A percentile compares a stretch with the other conserved stretches of the same genome.
These are phyloP conservation scores for Cladochytrium tenue DNA, from an alignment of 371 early-diverging fungal genomes.

Conservation along the genomic window DNA sequence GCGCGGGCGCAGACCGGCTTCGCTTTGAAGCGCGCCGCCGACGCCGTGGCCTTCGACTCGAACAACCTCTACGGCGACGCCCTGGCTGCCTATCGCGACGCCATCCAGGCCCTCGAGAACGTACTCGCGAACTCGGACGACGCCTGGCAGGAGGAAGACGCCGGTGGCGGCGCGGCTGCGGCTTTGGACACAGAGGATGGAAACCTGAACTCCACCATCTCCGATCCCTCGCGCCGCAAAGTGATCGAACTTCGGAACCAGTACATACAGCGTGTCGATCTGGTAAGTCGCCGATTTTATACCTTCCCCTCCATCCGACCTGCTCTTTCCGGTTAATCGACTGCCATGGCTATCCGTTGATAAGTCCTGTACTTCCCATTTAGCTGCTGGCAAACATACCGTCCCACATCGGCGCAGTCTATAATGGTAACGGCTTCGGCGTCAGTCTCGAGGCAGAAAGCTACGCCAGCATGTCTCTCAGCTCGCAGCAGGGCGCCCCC, in stretches of 20 bases:
- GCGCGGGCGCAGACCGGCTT: not conserved
- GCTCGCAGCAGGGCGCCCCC: not conserved
- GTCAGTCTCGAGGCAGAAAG: not conserved
- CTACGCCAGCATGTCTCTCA: not conserved
- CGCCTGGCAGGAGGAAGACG: constrained; percentile 4
- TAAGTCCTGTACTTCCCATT: too few relatives aligned
- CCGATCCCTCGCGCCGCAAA: constrained; percentile 2
- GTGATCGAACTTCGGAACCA: constrained; percentile 24
- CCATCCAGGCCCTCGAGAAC: constrained; percentile 25
- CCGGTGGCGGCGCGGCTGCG: not conserved
- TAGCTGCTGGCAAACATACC: constrained; percentile 18
- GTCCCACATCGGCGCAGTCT: constrained; percentile 9
- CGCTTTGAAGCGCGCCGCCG: constrained; percentile 19
- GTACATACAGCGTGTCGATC: constrained; percentile 28
- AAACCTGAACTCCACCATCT: too few relatives aligned
- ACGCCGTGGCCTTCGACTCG: constrained; percentile 21
- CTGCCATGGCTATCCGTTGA: too few relatives aligned
- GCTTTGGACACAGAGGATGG: too few relatives aligned
- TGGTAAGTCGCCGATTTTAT: too few relatives aligned
- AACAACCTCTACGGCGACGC: constrained; percentile 22
- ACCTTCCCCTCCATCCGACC: too few relatives aligned
- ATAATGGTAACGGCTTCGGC: constrained; percentile 17
- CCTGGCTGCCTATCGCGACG: constrained; percentile 28
- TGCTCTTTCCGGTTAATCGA: too few relatives aligned
- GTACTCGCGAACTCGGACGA: constrained; percentile 24